A percentile compares a stretch with the other conserved stretches of the same genome.
These are phyloP conservation scores for Leccinum fallax DNA, from an alignment of 1,284 basidiomycete genomes.

Conservation along the genomic window DNA sequence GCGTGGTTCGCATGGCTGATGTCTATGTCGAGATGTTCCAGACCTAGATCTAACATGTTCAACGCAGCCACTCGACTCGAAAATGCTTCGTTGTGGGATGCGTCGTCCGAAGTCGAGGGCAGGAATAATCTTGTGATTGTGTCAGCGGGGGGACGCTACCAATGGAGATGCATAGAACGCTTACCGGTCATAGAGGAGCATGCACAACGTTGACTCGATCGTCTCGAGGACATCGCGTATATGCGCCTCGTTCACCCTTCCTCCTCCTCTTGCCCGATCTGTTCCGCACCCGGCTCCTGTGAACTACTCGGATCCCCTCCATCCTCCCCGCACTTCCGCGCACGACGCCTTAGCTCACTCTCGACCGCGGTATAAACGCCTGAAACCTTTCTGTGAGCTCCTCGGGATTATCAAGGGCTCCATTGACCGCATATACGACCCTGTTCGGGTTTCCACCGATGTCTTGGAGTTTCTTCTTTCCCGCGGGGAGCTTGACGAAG, in stretches of 20 bases:
- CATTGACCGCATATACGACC: constrained; percentile 41
- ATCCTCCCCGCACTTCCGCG: constrained; percentile 20
- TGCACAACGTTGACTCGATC: constrained; percentile 71
- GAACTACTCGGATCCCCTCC: constrained; percentile 11
- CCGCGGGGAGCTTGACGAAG: constrained; percentile 42
- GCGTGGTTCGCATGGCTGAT: constrained; percentile 49
- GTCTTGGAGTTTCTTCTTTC: constrained; percentile 41
- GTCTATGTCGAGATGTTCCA: constrained; percentile 63
- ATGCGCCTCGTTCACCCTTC: constrained; percentile 38
- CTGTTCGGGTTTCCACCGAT: constrained; percentile 29
- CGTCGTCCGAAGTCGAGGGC: constrained; percentile 73
- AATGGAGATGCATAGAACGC: background rate
- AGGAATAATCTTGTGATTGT: constrained; percentile 54
- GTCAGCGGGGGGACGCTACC: background rate
- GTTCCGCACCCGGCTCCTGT: constrained; percentile 15
- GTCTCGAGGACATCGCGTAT: constrained; percentile 64
- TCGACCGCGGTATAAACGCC: constrained; percentile 67
- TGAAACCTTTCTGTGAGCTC: constrained; percentile 66
- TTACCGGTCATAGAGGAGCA: constrained; percentile 65
- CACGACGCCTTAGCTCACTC: constrained; percentile 46
- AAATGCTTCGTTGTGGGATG: constrained; percentile 88
- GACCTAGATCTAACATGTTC: constrained; percentile 67
- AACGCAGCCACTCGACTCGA: no score
- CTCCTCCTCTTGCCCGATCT: constrained; percentile 26
- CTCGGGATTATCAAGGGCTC: constrained; percentile 45